Evolutionary conservation across 2,329 filamentous ascomycete species (phyloP).

Genomic region (Dactylellina cionopaga): DNA sequence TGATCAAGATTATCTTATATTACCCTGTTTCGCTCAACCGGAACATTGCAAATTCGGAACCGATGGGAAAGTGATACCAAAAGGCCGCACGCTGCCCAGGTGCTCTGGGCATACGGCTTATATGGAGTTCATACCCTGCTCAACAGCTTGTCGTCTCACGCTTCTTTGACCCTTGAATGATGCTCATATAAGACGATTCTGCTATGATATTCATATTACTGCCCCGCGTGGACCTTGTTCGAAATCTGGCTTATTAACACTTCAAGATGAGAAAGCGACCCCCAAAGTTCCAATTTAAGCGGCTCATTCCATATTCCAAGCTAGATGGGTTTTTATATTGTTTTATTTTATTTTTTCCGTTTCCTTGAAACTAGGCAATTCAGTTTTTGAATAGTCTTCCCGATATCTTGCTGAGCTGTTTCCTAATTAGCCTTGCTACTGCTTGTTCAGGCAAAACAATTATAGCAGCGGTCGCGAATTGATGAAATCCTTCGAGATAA

Average conservation of each 20-base stretch:
- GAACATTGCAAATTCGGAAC: slow-evolving; percentile 42
- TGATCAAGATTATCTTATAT: slow-evolving; percentile 11
- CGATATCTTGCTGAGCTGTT: slow-evolving; percentile 9
- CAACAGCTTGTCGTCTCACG: slow-evolving; percentile 3
- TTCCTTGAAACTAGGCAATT: background rate
- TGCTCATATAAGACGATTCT: slow-evolving; percentile 26
- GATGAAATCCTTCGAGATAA: slow-evolving; percentile 26
- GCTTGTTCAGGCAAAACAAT: slow-evolving; percentile 23
- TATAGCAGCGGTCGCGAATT: too few relatives aligned
- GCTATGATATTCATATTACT: slow-evolving; percentile 24
- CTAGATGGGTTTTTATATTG: too few relatives aligned
- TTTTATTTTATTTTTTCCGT: background rate
- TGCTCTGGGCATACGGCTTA: slow-evolving; percentile 9
- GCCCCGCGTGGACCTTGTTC: slow-evolving; percentile 43
- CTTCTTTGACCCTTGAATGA: slow-evolving; percentile 14
- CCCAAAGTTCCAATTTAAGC: slow-evolving; percentile 31
- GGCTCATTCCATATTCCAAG: slow-evolving; percentile 11
- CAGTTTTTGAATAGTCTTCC: slow-evolving; percentile 7
- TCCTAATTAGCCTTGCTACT: slow-evolving; percentile 28
- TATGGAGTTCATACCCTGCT: slow-evolving; percentile 32
- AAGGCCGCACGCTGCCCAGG: background rate
- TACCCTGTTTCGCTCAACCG: slow-evolving; percentile 29
- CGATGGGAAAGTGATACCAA: slow-evolving; percentile 35
- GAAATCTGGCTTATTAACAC: slow-evolving; percentile 9
- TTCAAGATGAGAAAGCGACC: slow-evolving; percentile 9